phyloP scores from a whole-genome alignment of 1,284 basidiomycete genomes.

The Irpex lacteus region DNA sequence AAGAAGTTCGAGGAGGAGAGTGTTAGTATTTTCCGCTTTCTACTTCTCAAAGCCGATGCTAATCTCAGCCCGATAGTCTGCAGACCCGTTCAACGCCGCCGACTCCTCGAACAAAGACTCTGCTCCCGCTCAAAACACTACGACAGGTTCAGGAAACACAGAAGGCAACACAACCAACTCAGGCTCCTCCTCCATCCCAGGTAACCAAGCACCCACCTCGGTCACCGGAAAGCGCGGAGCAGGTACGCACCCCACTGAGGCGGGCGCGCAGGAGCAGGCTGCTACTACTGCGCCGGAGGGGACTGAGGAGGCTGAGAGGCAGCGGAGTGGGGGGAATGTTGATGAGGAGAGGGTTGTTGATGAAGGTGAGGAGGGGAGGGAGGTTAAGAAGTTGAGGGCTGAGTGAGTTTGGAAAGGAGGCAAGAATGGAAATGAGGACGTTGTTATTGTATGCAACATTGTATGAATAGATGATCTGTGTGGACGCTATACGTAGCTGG shows the following conservation, averaged over 20 bases:
- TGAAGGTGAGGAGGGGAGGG: conserved; percentile 1
- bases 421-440: no score
- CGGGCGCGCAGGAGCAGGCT: conserved; percentile 24
- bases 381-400: background rate
- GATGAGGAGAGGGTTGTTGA: conserved; percentile 14
- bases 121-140: no score
- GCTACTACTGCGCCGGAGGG: conserved; percentile 29
- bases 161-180: no score
- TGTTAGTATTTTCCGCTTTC: conserved; percentile 11
- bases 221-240: conserved; percentile 10
- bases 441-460: no score
- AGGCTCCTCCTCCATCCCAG: no score
- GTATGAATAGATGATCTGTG: no score
- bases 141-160: no score
- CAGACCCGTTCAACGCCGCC: conserved; percentile 10
- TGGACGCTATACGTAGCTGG: no score
- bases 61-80: background rate
- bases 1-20: conserved; percentile 38
- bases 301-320: conserved; percentile 18
- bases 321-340: conserved; percentile 13
- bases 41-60: background rate
- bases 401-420: no score
- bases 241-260: conserved; percentile 20
- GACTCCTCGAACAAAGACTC: background rate
- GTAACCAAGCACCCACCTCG: no score